Evolutionary conservation across 306 rosid species (phyloP).

Genomic region (Herpetospermum pedunculosum): DNA sequence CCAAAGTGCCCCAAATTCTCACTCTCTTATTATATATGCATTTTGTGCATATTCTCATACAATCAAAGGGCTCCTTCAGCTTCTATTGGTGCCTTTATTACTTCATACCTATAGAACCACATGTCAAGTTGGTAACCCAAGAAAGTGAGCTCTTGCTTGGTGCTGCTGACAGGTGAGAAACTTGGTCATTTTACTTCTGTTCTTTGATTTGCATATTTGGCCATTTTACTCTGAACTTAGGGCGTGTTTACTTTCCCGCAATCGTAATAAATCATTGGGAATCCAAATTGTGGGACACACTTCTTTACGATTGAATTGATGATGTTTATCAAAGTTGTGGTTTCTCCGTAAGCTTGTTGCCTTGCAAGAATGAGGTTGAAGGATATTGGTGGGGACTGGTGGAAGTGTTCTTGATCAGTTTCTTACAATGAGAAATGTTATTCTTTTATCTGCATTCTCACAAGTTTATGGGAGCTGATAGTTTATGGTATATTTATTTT

Average conservation of each 20-base stretch:
- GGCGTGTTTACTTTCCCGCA: too few relatives aligned
- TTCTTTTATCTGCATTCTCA: constrained; percentile 26
- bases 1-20: background rate
- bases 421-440: constrained; percentile 27
- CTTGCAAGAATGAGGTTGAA: background rate
- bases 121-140: background rate
- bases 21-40: background rate
- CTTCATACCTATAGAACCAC: background rate
- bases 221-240: too few relatives aligned
- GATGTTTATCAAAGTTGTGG: too few relatives aligned
- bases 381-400: background rate
- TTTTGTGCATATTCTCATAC: background rate
- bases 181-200: too few relatives aligned
- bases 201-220: too few relatives aligned
- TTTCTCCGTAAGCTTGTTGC: background rate
- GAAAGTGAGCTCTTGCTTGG: background rate
- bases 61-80: background rate
- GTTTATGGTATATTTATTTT: background rate
- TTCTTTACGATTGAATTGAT: too few relatives aligned
- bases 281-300: too few relatives aligned
- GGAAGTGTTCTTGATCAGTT: background rate
- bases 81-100: background rate
- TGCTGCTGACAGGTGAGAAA: constrained; percentile 5
- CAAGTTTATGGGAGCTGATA: background rate
- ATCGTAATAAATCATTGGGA: too few relatives aligned